These are phyloP conservation scores for Gynochthodes officinalis DNA, from an alignment of 257 asterid species.

Conservation along the genomic window DNA sequence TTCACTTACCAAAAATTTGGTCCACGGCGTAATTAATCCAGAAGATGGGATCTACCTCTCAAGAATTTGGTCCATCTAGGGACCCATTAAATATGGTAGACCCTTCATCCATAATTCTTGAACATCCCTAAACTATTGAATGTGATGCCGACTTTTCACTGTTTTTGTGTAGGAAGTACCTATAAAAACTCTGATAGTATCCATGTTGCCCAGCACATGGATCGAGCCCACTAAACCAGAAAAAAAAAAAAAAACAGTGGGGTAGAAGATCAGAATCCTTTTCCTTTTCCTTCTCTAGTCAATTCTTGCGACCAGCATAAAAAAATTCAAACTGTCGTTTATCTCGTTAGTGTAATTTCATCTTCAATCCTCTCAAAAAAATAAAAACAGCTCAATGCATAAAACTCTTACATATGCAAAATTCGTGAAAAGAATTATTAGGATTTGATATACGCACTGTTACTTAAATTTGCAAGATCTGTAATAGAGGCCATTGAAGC, in stretches of 20 bases:
- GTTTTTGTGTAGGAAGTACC: conserved; percentile 45
- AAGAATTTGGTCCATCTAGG: conserved; percentile 52
- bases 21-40: conserved; percentile 25
- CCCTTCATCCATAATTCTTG: conserved; percentile 54
- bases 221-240: conserved; percentile 51
- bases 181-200: conserved; percentile 25
- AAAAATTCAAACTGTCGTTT: background rate
- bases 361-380: no score
- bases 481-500: no score
- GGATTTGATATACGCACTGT: no score
- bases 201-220: conserved; percentile 69
- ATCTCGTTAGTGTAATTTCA: no score
- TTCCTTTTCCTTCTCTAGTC: conserved; percentile 6
- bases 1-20: conserved; percentile 15
- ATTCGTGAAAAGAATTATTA: no score
- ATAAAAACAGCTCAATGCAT: no score
- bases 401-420: no score
- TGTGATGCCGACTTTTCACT: conserved; percentile 58
- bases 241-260: background rate
- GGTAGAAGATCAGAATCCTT: background rate
- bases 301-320: no score
- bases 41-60: conserved; percentile 27
- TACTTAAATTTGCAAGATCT: no score
- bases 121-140: conserved; percentile 53
- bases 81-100: conserved; percentile 58